Evolutionary conservation across 768 basidiomycete species (phyloP).

Genomic region (Hortiboletus campestris): DNA sequence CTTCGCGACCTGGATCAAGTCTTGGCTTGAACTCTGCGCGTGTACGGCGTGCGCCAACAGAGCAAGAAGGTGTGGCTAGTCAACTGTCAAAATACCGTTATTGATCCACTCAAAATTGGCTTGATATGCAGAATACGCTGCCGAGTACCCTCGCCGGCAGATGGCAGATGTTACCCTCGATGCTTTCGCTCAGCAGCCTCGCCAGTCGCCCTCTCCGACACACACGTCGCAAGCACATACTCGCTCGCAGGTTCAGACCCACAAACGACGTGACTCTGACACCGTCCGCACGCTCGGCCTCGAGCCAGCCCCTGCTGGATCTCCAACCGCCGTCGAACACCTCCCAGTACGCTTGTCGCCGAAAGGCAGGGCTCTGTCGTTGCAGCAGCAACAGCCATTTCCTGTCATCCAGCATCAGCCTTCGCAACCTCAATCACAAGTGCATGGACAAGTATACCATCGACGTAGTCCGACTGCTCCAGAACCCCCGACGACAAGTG

Average conservation of each 20-base stretch:
- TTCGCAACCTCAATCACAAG: slow-evolving; percentile 19
- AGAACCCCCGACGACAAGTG: slow-evolving; percentile 50
- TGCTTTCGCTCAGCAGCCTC: slow-evolving; percentile 31
- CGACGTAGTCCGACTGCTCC: slow-evolving; percentile 70
- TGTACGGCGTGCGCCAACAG: slow-evolving; percentile 39
- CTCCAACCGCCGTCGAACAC: slow-evolving; percentile 55
- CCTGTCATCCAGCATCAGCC: slow-evolving; percentile 26
- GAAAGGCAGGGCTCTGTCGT: slow-evolving; percentile 22
- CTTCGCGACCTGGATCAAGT: slow-evolving; percentile 44
- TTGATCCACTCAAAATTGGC: slow-evolving; percentile 8
- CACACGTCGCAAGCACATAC: slow-evolving; percentile 34
- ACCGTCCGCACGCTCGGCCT: slow-evolving; percentile 56
- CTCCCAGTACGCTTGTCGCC: slow-evolving; percentile 32
- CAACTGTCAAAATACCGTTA: slow-evolving; percentile 8
- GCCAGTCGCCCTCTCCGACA: slow-evolving; percentile 56
- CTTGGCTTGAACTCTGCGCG: slow-evolving; percentile 40
- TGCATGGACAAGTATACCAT: slow-evolving; percentile 43
- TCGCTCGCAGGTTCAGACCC: slow-evolving; percentile 37
- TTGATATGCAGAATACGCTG: slow-evolving; percentile 23
- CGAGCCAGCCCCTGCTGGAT: slow-evolving; percentile 39
- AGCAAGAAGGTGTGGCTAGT: slow-evolving; percentile 41
- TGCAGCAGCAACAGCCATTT: slow-evolving; percentile 29
- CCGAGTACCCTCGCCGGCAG: slow-evolving; percentile 24
- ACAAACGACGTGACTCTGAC: slow-evolving; percentile 74
- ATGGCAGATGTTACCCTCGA: slow-evolving; percentile 10